Percentiles rank a stretch among this genome's conserved stretches.
These are phyloP conservation scores for Heterobasidion annosum DNA, from an alignment of 1,284 basidiomycete genomes.

Conservation along the genomic window DNA sequence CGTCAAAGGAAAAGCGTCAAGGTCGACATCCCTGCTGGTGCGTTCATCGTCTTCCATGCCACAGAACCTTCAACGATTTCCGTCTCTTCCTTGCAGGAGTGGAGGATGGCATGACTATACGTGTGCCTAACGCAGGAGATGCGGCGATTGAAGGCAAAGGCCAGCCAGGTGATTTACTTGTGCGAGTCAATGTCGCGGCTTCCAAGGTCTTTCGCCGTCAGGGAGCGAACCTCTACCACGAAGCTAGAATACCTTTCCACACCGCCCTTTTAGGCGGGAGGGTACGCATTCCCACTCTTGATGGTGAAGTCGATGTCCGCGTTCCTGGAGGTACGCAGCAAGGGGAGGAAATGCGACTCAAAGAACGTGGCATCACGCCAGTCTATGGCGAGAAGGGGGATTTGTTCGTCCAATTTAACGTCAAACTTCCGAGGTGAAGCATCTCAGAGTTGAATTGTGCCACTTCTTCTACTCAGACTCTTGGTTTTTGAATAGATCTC, in stretches of 20 bases:
- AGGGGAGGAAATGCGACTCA: constrained; percentile 94
- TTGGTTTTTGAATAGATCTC: constrained; percentile 42
- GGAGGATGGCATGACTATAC: constrained; percentile 94
- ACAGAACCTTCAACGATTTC: constrained; percentile 2
- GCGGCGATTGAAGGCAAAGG: constrained; percentile 77
- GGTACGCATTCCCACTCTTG: constrained; percentile 90
- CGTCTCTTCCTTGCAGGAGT: constrained; percentile 48
- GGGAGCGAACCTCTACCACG: constrained; percentile 88
- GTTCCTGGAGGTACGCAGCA: constrained; percentile 93
- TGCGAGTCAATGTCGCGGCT: constrained; percentile 79
- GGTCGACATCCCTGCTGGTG: constrained; percentile 82
- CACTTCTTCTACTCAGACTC: constrained; percentile 9
- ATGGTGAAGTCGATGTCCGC: constrained; percentile 93
- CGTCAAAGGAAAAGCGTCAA: constrained; percentile 73
- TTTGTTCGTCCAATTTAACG: constrained; percentile 83
- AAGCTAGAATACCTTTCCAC: constrained; percentile 89
- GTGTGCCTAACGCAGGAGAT: constrained; percentile 81
- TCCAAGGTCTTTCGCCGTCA: constrained; percentile 88
- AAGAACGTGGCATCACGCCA: constrained; percentile 78
- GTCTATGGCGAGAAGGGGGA: constrained; percentile 74
- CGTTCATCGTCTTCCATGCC: constrained; percentile 19
- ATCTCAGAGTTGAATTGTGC: constrained; percentile 8
- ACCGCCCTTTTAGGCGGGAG: constrained; percentile 87
- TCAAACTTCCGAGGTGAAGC: constrained; percentile 84
- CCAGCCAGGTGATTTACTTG: constrained; percentile 76